A percentile compares a stretch with the other conserved stretches of the same genome.
Evolutionary conservation across 306 rosid species (phyloP).

Genomic region (Oemleria cerasiformis): DNA sequence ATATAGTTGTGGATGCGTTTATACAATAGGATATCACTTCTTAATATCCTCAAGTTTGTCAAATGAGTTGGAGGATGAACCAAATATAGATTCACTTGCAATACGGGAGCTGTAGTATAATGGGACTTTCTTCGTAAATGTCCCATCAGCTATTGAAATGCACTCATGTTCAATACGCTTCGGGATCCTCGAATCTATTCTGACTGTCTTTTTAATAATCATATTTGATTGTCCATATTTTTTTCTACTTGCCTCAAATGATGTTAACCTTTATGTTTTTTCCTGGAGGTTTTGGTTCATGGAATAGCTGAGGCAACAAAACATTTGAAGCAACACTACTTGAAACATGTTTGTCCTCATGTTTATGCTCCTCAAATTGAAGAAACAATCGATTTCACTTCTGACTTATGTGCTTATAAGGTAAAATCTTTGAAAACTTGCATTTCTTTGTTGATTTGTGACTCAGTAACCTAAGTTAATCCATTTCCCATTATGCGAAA

Average conservation of each 20-base stretch:
- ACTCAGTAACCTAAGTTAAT: slow-evolving; percentile 11
- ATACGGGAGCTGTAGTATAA: no score
- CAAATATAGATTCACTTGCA: no score
- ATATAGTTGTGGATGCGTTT: no score
- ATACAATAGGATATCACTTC: no score
- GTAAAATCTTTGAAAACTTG: slow-evolving; percentile 31
- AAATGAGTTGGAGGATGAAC: no score
- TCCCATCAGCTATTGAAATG: not conserved
- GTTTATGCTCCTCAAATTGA: slow-evolving; percentile 95
- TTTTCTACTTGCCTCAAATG: not conserved
- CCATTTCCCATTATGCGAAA: slow-evolving; percentile 24
- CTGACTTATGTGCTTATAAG: slow-evolving; percentile 96
- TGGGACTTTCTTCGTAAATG: no score
- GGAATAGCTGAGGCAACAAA: slow-evolving; percentile 99
- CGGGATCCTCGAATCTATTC: not conserved
- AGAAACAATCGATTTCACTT: slow-evolving; percentile 90
- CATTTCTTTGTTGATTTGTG: slow-evolving; percentile 11
- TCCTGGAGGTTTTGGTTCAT: slow-evolving; percentile 84
- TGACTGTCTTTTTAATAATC: not conserved
- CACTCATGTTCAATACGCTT: not conserved
- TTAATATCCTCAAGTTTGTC: no score
- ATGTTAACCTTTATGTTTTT: not conserved
- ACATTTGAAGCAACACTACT: slow-evolving; percentile 90
- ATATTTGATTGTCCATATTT: not conserved
- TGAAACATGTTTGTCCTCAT: slow-evolving; percentile 76